Evolutionary conservation across 768 basidiomycete species (phyloP), one percentile per base, ranked within the genome.

Genomic region (Cystobasidium ongulense): DNA sequence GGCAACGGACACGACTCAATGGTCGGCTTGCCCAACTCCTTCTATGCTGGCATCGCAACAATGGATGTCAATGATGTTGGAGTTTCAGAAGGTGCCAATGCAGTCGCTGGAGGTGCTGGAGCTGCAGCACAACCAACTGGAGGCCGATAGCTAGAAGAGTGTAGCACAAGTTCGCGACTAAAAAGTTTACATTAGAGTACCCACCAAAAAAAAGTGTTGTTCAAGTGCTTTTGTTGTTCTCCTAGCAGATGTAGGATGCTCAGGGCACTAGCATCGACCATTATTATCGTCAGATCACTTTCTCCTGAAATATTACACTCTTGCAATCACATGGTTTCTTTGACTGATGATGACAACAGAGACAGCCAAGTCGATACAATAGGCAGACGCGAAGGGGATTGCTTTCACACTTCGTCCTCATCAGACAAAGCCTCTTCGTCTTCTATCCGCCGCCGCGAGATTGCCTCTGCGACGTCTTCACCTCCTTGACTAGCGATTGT

Each of bases 41-140:
- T 61, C 33, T 54, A 71, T 38, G 33, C 72, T 3, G 43, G 62
- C 1, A 64, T 73, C 5, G 41, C 68, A 15, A 59, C 50, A 4
- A 71, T 71, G 68, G 68, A 71, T 43, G 54, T 71, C 52, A 71
- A 71, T 36, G 68, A 71, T 29, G 53, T 71, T 25, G 68, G 68
- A n/a, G 68, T 71, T 59, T 71, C 68, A 23, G 68, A 71, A 71
- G 68, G 68, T 38, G 68, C 68, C 18, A 71, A 71, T 59, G 68
- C 68, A 23, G 68, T 71, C 36, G 68, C 68, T 33, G 68, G 68
- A 54, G 68, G 68, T 18, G 68, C 53, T 7, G 68, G 68, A 10
- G 50, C 68, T 7, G 50, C 68, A 27, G 54, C 52, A 1, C 21
- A 59, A 29, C 53, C 53, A 7, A 54, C 53, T 23, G 53, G n/a